phyloP scores from a whole-genome alignment of 192 early-diverging fungal genomes.

The Coemansia sp. region DNA sequence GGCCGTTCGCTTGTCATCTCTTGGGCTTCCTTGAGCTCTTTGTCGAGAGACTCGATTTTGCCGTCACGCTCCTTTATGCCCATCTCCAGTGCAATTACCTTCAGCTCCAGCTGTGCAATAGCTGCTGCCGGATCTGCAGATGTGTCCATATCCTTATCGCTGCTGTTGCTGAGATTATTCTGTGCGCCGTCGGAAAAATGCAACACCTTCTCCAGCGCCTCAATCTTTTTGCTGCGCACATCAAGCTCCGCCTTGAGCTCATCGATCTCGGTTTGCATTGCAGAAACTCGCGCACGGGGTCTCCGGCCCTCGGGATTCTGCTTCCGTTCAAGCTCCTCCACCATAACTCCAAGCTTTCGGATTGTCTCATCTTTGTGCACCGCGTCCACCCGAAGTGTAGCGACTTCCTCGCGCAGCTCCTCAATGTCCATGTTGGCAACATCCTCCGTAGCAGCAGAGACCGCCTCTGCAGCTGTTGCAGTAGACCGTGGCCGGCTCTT shows the following conservation, averaged over 20 bases:
- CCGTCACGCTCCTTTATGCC: constrained; percentile 23
- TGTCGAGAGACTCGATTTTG: constrained; percentile 12
- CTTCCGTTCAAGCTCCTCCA: constrained; percentile 49
- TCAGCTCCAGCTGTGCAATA: constrained; percentile 45
- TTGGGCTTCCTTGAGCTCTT: constrained; percentile 24
- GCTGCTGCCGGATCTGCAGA: constrained; percentile 6
- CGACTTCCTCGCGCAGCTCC: constrained; percentile 45
- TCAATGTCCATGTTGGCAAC: constrained; percentile 37
- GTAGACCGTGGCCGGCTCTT: constrained; percentile 39
- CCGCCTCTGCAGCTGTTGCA: constrained; percentile 44
- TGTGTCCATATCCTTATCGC: constrained; percentile 1
- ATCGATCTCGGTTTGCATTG: constrained; percentile 41
- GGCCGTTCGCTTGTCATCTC: constrained; percentile 40
- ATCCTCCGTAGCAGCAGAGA: constrained; percentile 38
- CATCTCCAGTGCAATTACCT: constrained; percentile 30
- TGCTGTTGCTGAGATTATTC: neutral
- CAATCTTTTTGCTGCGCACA: constrained; percentile 31
- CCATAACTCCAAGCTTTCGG: constrained; percentile 29
- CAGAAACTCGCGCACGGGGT: constrained; percentile 27
- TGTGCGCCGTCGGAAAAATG: constrained; percentile 15
- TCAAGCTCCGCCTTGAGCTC: constrained; percentile 30
- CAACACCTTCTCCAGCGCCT: constrained; percentile 29
- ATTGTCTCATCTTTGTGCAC: constrained; percentile 53
- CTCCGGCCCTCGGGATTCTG: constrained; percentile 50
- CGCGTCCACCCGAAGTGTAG: constrained; percentile 31